A percentile compares a stretch with the other conserved stretches of the same genome.
Conservation (phyloP, 768 basidiomycete genomes). For the Pleurotus giganteus region DNA sequence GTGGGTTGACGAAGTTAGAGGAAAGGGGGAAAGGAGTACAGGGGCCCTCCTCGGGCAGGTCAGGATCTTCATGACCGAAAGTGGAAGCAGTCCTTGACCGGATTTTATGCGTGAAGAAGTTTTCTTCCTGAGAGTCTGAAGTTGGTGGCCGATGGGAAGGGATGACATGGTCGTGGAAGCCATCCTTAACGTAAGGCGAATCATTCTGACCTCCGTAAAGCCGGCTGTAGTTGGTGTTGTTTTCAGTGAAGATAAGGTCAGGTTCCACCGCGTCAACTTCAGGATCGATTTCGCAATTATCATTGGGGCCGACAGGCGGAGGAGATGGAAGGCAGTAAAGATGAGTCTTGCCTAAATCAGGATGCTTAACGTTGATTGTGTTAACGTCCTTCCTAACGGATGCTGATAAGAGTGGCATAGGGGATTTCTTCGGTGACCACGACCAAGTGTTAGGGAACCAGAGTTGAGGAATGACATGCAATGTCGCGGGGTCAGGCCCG, state of each 20-base stretch:
- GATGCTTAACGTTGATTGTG: constrained; percentile 71
- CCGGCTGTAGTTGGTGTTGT: constrained; percentile 93
- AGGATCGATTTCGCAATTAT: constrained; percentile 59
- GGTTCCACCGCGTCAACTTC: constrained; percentile 72
- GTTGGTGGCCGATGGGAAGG: constrained; percentile 71
- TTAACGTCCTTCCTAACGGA: constrained; percentile 52
- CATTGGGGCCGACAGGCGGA: constrained; percentile 77
- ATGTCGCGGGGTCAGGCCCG: constrained; percentile 89
- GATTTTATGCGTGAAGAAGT: constrained; percentile 47
- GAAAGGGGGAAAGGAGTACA: constrained; percentile 57
- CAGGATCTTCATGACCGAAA: constrained; percentile 35
- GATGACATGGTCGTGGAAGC: constrained; percentile 97
- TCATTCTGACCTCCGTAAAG: constrained; percentile 88
- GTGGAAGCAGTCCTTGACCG: constrained; percentile 48
- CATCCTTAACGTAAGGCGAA: constrained; percentile 88
- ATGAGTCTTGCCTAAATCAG: constrained; percentile 70
- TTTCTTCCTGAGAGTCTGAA: constrained; percentile 40
- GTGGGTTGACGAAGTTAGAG: constrained; percentile 77
- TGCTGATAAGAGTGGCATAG: constrained; percentile 59
- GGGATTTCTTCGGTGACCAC: constrained; percentile 72
- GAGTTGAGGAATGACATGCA: constrained; percentile 93
- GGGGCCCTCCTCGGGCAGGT: constrained; percentile 49
- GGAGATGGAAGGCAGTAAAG: constrained; percentile 92
- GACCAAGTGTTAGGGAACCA: constrained; percentile 99
- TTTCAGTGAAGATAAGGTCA: constrained; percentile 91